phyloP scores from a whole-genome alignment of 805 yeast genomes.

The Isabelozyma pseudorhagii region DNA sequence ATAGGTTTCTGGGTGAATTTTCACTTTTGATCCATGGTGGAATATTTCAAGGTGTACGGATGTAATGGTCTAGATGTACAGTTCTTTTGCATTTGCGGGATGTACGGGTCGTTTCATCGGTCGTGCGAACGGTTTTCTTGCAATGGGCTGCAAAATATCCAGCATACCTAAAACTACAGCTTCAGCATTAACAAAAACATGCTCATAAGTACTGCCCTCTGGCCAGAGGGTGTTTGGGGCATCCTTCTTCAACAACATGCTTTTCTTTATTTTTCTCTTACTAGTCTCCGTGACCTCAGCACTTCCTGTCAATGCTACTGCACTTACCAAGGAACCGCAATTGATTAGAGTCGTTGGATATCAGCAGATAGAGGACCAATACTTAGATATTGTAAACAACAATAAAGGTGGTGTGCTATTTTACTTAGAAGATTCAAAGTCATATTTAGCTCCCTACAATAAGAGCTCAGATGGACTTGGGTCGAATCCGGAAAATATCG shows the following conservation, averaged over 20 bases:
- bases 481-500: constrained; percentile 2
- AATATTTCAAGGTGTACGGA: neutral
- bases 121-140: too few relatives aligned
- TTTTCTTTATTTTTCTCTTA: constrained; percentile 1
- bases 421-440: neutral
- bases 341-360: neutral
- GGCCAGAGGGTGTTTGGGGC: too few relatives aligned
- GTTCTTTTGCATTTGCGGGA: too few relatives aligned
- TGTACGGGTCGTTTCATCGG: too few relatives aligned
- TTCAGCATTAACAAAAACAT: too few relatives aligned
- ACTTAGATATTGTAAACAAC: neutral
- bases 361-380: neutral
- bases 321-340: neutral
- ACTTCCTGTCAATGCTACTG: neutral
- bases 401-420: neutral
- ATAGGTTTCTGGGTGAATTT: neutral
- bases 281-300: neutral
- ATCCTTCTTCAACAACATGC: neutral
- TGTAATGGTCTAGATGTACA: neutral
- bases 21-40: neutral
- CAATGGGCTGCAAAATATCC: too few relatives aligned
- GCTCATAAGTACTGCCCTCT: too few relatives aligned
- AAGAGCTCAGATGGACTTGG: neutral
- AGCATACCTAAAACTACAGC: too few relatives aligned
- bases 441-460: neutral